A percentile compares a stretch with the other conserved stretches of the same genome.
phyloP scores from a whole-genome alignment of 2,329 filamentous ascomycete species.

The Monosporascus sp. region DNA sequence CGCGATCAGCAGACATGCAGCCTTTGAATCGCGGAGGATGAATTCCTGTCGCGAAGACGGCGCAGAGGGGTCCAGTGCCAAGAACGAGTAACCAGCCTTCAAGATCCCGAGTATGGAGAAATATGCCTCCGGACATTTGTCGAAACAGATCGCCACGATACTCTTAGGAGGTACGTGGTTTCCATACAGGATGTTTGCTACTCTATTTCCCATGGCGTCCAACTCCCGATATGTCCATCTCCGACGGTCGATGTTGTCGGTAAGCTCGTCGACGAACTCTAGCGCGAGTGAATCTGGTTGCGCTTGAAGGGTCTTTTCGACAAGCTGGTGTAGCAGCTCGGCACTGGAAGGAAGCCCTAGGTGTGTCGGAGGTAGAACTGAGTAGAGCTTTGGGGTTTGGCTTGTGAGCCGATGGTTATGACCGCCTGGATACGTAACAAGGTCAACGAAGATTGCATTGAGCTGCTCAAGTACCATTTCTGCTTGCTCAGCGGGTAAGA shows the following conservation, averaged over 20 bases:
- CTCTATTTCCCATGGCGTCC: conserved; percentile 62
- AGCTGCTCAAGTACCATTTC: conserved; percentile 64
- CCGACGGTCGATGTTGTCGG: conserved; percentile 39
- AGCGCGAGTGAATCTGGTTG: conserved; percentile 62
- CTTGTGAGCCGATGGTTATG: conserved; percentile 33
- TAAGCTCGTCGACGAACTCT: conserved; percentile 63
- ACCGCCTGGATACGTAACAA: conserved; percentile 45
- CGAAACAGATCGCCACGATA: conserved; percentile 73
- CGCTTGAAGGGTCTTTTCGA: conserved; percentile 56
- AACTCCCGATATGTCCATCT: conserved; percentile 74
- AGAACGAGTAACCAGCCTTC: conserved; percentile 75
- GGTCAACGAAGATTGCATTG: conserved; percentile 57
- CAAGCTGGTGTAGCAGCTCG: conserved; percentile 68
- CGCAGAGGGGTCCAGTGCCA: conserved; percentile 72
- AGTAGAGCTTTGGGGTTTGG: conserved; percentile 43
- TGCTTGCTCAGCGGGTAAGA: conserved; percentile 67
- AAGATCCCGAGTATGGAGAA: conserved; percentile 77
- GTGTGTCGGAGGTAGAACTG: conserved; percentile 59
- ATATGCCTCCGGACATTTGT: conserved; percentile 80
- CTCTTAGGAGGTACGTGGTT: conserved; percentile 47
- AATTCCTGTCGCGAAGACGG: conserved; percentile 70
- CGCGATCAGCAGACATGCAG: conserved; percentile 58
- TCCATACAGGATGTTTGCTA: conserved; percentile 59
- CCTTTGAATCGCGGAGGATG: conserved; percentile 68
- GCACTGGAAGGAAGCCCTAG: conserved; percentile 52